These are phyloP conservation scores for Chaetomium tenue DNA, from an alignment of 495 filamentous ascomycete species.

Conservation along the genomic window DNA sequence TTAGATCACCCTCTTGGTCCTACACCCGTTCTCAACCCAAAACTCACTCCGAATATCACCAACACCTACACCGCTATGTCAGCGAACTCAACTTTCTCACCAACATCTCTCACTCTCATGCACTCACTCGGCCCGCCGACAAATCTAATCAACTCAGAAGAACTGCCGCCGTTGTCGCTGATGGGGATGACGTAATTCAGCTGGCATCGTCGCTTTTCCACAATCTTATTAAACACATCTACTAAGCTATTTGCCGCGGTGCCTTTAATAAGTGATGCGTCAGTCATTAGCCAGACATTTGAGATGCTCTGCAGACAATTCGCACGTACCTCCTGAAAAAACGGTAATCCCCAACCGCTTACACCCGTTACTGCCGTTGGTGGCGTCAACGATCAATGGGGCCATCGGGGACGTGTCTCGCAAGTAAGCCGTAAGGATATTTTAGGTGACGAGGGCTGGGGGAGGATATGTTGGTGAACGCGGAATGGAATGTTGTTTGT, in stretches of 20 bases:
- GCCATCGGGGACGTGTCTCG: neutral
- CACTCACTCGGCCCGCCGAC: constrained; percentile 73
- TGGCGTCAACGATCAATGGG: neutral
- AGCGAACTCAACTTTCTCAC: neutral
- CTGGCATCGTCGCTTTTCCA: constrained; percentile 64
- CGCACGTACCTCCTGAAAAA: constrained; percentile 34
- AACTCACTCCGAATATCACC: constrained; percentile 83
- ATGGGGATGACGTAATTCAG: constrained; percentile 90
- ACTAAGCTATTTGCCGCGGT: constrained; percentile 92
- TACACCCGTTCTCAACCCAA: neutral
- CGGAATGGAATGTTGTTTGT: neutral
- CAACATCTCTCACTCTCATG: neutral
- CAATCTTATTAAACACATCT: constrained; percentile 77
- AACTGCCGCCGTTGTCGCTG: constrained; percentile 90
- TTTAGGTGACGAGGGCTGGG: neutral
- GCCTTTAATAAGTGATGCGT: constrained; percentile 41
- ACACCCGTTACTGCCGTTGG: constrained; percentile 13
- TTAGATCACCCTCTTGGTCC: constrained; percentile 47
- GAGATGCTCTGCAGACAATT: too few species aligned
- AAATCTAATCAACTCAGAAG: constrained; percentile 86
- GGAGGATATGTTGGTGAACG: neutral
- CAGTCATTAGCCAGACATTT: neutral
- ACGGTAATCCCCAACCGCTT: constrained; percentile 31
- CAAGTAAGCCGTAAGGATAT: neutral
- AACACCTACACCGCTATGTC: constrained; percentile 55